Percentiles rank a stretch among this genome's conserved stretches.
Conservation (phyloP, 2,329 filamentous ascomycete species). For the Pseudonectria foliicola region DNA sequence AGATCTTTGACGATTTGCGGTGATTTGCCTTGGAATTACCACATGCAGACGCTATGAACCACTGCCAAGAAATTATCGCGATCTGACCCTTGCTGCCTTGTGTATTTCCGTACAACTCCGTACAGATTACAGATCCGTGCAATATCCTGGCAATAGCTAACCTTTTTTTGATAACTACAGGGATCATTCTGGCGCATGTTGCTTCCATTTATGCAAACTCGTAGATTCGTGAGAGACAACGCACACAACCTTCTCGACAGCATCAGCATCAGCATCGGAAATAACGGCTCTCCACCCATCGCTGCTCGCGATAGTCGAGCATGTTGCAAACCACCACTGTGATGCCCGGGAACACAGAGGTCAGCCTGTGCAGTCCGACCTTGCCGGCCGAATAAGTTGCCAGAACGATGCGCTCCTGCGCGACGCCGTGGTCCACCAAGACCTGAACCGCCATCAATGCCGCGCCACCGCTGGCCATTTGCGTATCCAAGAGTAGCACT, state of each 20-base stretch:
- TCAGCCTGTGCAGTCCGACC: conserved; percentile 75
- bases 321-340: conserved; percentile 80
- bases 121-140: too few species aligned
- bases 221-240: too few species aligned
- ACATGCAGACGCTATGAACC: too few species aligned
- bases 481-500: conserved; percentile 82
- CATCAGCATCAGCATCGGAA: conserved; percentile 61
- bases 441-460: conserved; percentile 92
- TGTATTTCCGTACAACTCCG: too few species aligned
- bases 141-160: too few species aligned
- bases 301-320: conserved; percentile 71
- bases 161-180: too few species aligned
- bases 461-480: conserved; percentile 86
- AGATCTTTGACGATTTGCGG: too few species aligned
- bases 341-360: conserved; percentile 81
- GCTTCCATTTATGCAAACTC: too few species aligned
- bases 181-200: too few species aligned
- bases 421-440: conserved; percentile 87
- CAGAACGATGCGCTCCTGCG: conserved; percentile 77
- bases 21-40: too few species aligned
- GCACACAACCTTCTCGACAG: background rate
- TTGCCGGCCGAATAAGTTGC: conserved; percentile 87
- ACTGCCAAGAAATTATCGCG: too few species aligned
- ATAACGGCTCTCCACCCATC: conserved; percentile 88
- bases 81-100: too few species aligned